phyloP scores from a whole-genome alignment of 2,329 filamentous ascomycete genomes.

The Didymosphaeria variabile region DNA sequence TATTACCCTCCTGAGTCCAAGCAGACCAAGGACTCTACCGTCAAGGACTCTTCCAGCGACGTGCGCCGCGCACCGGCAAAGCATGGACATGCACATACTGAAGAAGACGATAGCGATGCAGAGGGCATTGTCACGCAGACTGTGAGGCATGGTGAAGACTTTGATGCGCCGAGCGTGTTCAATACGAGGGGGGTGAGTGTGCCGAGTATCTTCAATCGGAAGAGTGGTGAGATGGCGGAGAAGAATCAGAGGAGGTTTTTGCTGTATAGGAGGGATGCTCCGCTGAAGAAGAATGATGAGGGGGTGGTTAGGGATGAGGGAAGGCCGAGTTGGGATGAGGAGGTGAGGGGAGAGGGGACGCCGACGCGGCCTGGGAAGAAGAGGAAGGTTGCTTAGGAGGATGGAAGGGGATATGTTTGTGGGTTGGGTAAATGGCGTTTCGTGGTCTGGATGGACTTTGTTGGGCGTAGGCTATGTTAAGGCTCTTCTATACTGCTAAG shows the following conservation, averaged over 20 bases:
- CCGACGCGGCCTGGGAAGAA: background rate
- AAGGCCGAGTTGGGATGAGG: no score
- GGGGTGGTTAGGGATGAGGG: background rate
- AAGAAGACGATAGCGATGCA: background rate
- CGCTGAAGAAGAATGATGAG: background rate
- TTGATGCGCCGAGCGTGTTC: constrained; percentile 8
- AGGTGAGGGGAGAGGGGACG: background rate
- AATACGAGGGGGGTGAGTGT: constrained; percentile 4
- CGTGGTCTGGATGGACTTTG: background rate
- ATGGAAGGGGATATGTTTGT: background rate
- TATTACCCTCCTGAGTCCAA: background rate
- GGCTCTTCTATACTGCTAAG: background rate
- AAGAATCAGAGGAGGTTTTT: background rate
- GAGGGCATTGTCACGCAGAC: constrained; percentile 1
- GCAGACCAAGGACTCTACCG: no score
- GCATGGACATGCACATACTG: background rate
- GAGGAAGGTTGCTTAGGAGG: background rate
- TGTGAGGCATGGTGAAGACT: background rate
- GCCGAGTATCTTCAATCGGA: constrained; percentile 6
- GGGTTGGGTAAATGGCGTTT: background rate
- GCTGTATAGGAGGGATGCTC: background rate
- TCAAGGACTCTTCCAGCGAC: background rate
- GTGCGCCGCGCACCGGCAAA: constrained; percentile 3
- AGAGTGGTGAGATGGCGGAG: background rate
- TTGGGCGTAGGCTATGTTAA: no score